phyloP scores from a whole-genome alignment of 2,329 filamentous ascomycete genomes.

The Cytospora chrysosperma region DNA sequence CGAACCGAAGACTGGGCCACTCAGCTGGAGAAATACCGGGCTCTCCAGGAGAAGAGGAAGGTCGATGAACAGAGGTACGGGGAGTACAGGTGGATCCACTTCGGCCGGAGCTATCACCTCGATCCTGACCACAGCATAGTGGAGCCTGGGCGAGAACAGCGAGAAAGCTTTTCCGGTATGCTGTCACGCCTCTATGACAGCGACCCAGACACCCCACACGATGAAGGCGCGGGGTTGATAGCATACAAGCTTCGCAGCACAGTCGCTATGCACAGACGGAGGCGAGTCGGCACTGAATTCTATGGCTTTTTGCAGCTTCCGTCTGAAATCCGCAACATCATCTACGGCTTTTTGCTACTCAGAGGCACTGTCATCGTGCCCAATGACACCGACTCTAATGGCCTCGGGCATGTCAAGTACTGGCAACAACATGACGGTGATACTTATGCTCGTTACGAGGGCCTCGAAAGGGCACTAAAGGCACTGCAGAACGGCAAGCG shows the following conservation, averaged over 20 bases:
- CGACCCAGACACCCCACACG: background rate
- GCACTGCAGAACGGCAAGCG: background rate
- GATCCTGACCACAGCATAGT: background rate
- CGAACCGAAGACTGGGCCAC: conserved; percentile 2
- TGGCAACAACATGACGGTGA: background rate
- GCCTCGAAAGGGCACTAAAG: background rate
- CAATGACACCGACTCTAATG: background rate
- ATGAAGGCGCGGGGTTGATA: background rate
- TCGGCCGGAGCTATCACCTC: background rate
- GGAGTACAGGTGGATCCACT: background rate
- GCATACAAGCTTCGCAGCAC: background rate
- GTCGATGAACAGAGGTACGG: background rate
- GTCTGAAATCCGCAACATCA: conserved; percentile 6
- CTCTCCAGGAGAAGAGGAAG: background rate
- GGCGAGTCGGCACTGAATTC: background rate
- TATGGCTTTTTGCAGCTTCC: conserved; percentile 18
- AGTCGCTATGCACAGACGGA: background rate
- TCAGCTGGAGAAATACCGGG: background rate
- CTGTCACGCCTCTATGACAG: background rate
- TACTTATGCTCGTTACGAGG: background rate
- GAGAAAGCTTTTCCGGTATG: background rate
- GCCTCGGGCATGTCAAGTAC: background rate
- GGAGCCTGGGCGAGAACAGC: background rate
- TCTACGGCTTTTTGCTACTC: conserved; percentile 2
- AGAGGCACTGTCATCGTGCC: conserved; percentile 9